phyloP scores from a whole-genome alignment of 306 rosid genomes.

The Aeschynomene evenia region DNA sequence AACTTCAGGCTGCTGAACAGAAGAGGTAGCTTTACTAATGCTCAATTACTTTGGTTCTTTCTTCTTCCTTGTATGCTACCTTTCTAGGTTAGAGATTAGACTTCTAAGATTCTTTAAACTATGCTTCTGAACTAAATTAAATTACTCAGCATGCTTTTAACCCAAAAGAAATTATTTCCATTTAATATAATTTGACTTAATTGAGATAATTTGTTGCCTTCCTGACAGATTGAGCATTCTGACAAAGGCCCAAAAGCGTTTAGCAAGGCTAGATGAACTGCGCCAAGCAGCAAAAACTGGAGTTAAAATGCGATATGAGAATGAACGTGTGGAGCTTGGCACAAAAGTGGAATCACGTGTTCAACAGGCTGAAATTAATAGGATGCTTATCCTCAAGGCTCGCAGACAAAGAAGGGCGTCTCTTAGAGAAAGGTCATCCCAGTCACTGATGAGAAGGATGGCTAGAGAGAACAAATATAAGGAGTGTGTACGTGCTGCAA shows the following conservation, averaged over 20 bases:
- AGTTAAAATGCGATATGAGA: conserved; percentile 68
- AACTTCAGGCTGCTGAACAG: conserved; percentile 89
- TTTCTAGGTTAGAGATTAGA: not conserved
- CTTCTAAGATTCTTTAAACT: not conserved
- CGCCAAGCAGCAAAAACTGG: conserved; percentile 89
- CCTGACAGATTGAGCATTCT: conserved; percentile 72
- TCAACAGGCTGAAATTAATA: conserved; percentile 87
- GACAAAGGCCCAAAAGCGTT: conserved; percentile 78
- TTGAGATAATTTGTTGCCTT: conserved; percentile 27
- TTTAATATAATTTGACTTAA: conserved; percentile 4
- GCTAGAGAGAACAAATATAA: conserved; percentile 84
- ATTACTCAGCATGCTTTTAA: not conserved
- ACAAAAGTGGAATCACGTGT: conserved; percentile 79
- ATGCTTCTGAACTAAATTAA: not conserved
- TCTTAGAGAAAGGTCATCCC: conserved; percentile 82
- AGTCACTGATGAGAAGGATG: conserved; percentile 70
- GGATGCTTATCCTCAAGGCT: conserved; percentile 82
- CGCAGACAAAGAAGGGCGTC: conserved; percentile 80
- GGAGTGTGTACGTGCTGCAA: conserved; percentile 87
- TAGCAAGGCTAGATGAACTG: conserved; percentile 75
- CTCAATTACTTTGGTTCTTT: not conserved
- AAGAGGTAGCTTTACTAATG: conserved; percentile 55
- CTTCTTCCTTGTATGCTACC: not conserved
- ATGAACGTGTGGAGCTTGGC: conserved; percentile 69
- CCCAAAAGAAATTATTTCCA: not conserved